Base-by-base conservation (phyloP, 441 rosid genomes). In the Bocquillonia castaneifolia region DNA sequence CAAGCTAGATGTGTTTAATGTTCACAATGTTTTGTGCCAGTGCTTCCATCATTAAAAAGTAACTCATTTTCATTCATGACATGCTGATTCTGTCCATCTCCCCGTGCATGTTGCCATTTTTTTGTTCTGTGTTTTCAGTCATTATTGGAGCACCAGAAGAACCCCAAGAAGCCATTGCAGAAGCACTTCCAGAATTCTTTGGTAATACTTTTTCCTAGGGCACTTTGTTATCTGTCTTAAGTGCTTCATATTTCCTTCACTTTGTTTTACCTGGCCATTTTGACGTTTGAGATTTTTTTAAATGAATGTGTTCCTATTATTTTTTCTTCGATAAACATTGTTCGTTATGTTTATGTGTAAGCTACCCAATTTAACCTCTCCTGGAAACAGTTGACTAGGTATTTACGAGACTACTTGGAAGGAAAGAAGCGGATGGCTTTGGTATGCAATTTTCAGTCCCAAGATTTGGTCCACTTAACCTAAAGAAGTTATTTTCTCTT, bases 361-460 rank as follows among this genome's bases (percentile, higher is more conserved):
- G 29, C 32, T 70, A 44, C 39, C 32, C 29, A 70, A 23, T 63
- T 45, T 75, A 59, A 55, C 59, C 71, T 72, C 72, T 45, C 65
- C 47, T 74, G 39, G 59, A 40, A 68, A 66, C 83, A 93, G 98
- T 78, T 93, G 74, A 93, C 98, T 13, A 83, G 87, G 80, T 86
- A 89, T 75, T 79, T 93, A 64, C 80, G 93, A 71, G 97, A 91
- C 76, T 93, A 91, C 70, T 74, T 93, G 52, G 97, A 91, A 78
- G 98, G 98, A 61, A 93, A 83, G 79, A 93, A 86, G 79, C 78
- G 92, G 75, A 91, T 93, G 93, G 72, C 89, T 45, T 72, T 93
- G 98, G 96, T 93, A 87, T 66, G 90, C 29, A 60, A 34, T 77
- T 37, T 69, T 63, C 26, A 28, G 55, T 55, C 63, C 34, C 39